Evolutionary conservation across 768 basidiomycete genomes (phyloP).

Genomic region (Boletus subparvulus): DNA sequence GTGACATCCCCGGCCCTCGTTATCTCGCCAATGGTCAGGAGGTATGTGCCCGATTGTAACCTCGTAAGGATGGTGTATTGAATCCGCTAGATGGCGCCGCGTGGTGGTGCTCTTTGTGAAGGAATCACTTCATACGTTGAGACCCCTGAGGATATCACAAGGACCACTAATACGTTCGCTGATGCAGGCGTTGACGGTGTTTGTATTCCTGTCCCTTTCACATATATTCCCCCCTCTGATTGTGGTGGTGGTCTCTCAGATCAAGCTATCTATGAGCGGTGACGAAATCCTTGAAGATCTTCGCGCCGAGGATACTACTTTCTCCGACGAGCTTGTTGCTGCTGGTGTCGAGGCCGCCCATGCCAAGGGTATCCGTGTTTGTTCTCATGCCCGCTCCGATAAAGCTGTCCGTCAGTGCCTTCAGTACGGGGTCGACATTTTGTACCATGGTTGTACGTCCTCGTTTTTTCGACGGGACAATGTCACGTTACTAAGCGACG

Average conservation of each 20-base stretch:
- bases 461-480: neutral
- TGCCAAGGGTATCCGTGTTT: slow-evolving; percentile 36
- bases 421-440: slow-evolving; percentile 37
- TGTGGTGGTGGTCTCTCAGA: slow-evolving; percentile 7
- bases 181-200: slow-evolving; percentile 25
- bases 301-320: slow-evolving; percentile 37
- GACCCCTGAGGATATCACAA: slow-evolving; percentile 29
- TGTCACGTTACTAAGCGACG: slow-evolving; percentile 6
- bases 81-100: slow-evolving; percentile 29
- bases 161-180: slow-evolving; percentile 24
- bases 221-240: neutral
- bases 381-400: slow-evolving; percentile 39
- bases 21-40: slow-evolving; percentile 38
- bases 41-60: slow-evolving; percentile 13
- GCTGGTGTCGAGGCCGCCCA: slow-evolving; percentile 38
- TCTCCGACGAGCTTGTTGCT: slow-evolving; percentile 34
- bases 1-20: slow-evolving; percentile 37
- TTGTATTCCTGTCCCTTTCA: neutral
- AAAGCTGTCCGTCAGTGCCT: slow-evolving; percentile 34
- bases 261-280: slow-evolving; percentile 39
- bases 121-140: slow-evolving; percentile 36
- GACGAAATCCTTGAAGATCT: slow-evolving; percentile 37
- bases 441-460: slow-evolving; percentile 28
- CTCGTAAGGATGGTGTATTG: neutral
- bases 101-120: slow-evolving; percentile 29